Conservation (phyloP, 164 flowering plant genomes). For the Echeveria elegans region DNA sequence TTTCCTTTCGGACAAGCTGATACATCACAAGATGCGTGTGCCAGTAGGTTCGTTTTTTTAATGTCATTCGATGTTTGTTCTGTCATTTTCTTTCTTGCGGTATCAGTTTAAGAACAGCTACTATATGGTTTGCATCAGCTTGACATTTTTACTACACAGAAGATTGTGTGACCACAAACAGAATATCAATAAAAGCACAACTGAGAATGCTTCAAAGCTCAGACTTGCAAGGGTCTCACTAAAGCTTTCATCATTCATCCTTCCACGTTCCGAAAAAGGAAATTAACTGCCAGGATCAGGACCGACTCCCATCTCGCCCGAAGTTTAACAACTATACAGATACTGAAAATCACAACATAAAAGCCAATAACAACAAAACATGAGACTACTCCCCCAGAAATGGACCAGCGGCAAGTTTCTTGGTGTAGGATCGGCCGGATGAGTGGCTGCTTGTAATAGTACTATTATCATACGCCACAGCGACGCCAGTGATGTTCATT, state of each 20-base stretch:
- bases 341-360: background rate
- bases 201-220: conserved; percentile 5
- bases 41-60: background rate
- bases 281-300: background rate
- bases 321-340: background rate
- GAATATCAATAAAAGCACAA: background rate
- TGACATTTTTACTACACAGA: background rate
- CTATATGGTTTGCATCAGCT: background rate
- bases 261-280: background rate
- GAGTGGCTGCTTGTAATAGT: too few relatives aligned
- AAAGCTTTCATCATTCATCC: conserved; percentile 4
- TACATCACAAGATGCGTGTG: background rate
- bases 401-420: too few relatives aligned
- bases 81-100: background rate
- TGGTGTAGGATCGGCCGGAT: too few relatives aligned
- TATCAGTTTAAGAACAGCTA: too few relatives aligned
- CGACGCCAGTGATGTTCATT: background rate
- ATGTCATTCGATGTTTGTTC: background rate
- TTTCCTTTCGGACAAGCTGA: background rate
- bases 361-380: background rate
- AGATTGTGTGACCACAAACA: background rate
- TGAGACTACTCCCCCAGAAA: too few relatives aligned
- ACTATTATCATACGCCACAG: conserved; percentile 7
- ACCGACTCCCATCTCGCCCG: background rate
- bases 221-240: background rate